These are phyloP conservation scores for Helichrysum umbraculigerum DNA, from an alignment of 129 eudicot species.

Conservation along the genomic window DNA sequence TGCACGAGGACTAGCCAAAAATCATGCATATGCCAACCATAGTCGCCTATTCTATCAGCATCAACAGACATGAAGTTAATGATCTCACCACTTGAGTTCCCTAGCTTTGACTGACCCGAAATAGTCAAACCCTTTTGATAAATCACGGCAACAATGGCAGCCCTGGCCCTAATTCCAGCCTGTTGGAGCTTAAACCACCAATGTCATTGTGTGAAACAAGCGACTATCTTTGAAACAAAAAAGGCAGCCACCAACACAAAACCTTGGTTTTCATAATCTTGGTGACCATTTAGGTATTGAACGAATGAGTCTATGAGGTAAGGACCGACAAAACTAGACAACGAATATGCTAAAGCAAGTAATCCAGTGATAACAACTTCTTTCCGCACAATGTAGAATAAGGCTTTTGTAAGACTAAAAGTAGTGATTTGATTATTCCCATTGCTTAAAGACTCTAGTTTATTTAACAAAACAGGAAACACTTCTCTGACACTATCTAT, in stretches of 20 bases:
- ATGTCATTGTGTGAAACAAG: constrained; percentile 62
- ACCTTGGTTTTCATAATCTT: constrained; percentile 54
- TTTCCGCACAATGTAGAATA: constrained; percentile 54
- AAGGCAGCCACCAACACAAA: constrained; percentile 59
- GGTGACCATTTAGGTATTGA: constrained; percentile 64
- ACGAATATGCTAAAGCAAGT: constrained; percentile 40
- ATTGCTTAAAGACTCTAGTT: constrained; percentile 39
- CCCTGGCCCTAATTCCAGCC: constrained; percentile 60
- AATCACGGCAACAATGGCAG: constrained; percentile 66
- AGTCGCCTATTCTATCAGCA: constrained; percentile 81
- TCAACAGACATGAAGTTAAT: constrained; percentile 88
- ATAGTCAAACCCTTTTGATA: constrained; percentile 80
- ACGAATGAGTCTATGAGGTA: constrained; percentile 82
- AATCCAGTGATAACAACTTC: constrained; percentile 58
- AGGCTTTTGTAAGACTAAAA: constrained; percentile 57
- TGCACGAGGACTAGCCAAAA: constrained; percentile 73
- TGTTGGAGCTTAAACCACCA: constrained; percentile 77
- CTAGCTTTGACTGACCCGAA: constrained; percentile 66
- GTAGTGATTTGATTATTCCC: constrained; percentile 41
- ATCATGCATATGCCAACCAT: constrained; percentile 74
- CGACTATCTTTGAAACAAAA: constrained; percentile 56
- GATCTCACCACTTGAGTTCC: constrained; percentile 76
- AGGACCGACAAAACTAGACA: constrained; percentile 81
- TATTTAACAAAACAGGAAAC: constrained; percentile 41
- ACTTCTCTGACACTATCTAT: constrained; percentile 53